Percentiles rank a stretch among this genome's conserved stretches.
phyloP scores from a whole-genome alignment of 2,329 filamentous ascomycete species.

The Nigrospora osmanthi region DNA sequence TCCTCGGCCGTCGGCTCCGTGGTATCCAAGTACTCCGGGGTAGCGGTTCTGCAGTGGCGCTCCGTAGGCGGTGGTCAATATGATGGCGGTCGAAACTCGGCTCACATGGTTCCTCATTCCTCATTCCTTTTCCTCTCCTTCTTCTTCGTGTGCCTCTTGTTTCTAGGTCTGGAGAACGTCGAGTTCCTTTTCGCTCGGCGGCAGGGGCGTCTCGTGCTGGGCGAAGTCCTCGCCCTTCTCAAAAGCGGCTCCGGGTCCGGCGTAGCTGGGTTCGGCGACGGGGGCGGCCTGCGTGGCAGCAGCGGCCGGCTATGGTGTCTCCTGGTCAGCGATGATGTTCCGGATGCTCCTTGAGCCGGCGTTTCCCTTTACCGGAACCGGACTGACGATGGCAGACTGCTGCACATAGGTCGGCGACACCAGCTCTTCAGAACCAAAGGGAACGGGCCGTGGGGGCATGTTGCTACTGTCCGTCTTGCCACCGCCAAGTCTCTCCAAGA shows the following conservation, averaged over 20 bases:
- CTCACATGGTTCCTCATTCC: too few species aligned
- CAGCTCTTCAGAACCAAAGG: slow-evolving; percentile 43
- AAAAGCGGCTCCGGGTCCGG: slow-evolving; percentile 40
- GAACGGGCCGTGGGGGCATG: slow-evolving; percentile 41
- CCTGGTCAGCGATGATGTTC: slow-evolving; percentile 10
- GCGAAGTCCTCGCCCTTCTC: slow-evolving; percentile 40
- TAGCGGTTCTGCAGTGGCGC: too few species aligned
- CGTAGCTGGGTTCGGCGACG: slow-evolving; percentile 37
- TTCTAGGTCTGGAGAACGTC: slow-evolving; percentile 5
- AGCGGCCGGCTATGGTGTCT: slow-evolving; percentile 5
- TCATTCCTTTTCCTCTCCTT: too few species aligned
- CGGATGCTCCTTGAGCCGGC: slow-evolving; percentile 22
- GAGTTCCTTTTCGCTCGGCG: slow-evolving; percentile 21
- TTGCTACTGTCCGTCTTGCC: slow-evolving; percentile 24
- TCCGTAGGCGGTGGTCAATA: too few species aligned
- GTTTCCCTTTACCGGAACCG: slow-evolving; percentile 33
- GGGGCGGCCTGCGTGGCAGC: slow-evolving; percentile 7
- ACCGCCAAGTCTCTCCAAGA: slow-evolving; percentile 44
- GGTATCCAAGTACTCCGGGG: too few species aligned
- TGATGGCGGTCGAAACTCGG: too few species aligned
- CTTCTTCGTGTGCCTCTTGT: too few species aligned
- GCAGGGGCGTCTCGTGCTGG: slow-evolving; percentile 26
- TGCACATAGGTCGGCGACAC: slow-evolving; percentile 36
- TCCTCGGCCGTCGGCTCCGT: too few species aligned
- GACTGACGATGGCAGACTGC: slow-evolving; percentile 28